Conservation (phyloP, 495 filamentous ascomycete species). For the Podospora appendiculata region DNA sequence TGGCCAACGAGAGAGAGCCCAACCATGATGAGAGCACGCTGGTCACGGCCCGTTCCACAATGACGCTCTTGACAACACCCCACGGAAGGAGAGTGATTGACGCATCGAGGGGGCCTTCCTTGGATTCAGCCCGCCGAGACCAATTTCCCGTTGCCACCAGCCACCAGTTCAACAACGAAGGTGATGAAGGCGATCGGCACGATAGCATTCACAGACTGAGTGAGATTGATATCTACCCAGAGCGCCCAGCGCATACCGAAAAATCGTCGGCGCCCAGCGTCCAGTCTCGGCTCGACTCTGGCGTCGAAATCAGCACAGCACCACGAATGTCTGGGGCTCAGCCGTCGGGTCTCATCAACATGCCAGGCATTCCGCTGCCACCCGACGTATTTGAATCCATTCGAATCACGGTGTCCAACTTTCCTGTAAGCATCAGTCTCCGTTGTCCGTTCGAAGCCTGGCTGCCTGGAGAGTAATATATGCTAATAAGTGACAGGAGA, state of each 20-base stretch:
- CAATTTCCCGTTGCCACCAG: background rate
- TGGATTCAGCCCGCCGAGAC: background rate
- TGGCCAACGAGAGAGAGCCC: background rate
- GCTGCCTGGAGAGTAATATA: no score
- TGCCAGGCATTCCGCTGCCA: slow-evolving; percentile 27
- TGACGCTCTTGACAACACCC: background rate
- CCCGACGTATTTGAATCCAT: slow-evolving; percentile 34
- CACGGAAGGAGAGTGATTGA: background rate
- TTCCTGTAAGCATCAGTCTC: slow-evolving; percentile 13
- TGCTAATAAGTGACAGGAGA: slow-evolving; percentile 13
- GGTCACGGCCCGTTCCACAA: background rate
- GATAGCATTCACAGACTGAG: no score
- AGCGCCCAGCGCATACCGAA: background rate
- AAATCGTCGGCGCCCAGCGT: background rate
- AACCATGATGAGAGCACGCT: background rate
- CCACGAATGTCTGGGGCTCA: background rate
- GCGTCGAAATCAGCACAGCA: background rate
- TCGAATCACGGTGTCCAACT: slow-evolving; percentile 30
- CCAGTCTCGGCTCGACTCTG: background rate
- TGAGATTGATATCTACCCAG: background rate
- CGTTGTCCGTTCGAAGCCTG: no score
- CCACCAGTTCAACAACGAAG: background rate
- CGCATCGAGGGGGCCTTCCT: slow-evolving; percentile 2
- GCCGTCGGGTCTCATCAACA: background rate
- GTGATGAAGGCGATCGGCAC: background rate